Conservation (phyloP, 495 filamentous ascomycete genomes). For the Aspergillus panamensis region DNA sequence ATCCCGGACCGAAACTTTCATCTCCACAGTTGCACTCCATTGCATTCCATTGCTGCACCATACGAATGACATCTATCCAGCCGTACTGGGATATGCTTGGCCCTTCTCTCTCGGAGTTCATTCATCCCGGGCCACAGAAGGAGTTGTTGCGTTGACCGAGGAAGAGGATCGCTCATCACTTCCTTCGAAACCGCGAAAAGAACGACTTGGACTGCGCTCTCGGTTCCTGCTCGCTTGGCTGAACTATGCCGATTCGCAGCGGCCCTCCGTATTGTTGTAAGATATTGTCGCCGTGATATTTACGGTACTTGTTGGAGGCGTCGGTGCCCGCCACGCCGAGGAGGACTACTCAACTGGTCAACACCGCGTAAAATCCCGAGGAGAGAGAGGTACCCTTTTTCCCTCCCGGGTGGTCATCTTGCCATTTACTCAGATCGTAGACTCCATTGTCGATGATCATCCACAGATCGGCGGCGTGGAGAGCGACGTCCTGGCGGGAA, state of each 20-base stretch:
- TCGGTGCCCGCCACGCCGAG: conserved; percentile 11
- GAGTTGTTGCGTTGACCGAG: too few relatives aligned
- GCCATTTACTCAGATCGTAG: conserved; percentile 11
- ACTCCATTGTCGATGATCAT: conserved; percentile 12
- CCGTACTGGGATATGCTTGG: too few relatives aligned
- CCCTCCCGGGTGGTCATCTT: conserved; percentile 14
- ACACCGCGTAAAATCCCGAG: background rate
- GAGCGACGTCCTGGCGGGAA: conserved; percentile 1
- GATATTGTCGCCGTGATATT: conserved; percentile 11
- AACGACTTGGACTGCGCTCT: background rate
- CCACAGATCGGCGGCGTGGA: conserved; percentile 9
- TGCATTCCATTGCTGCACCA: too few relatives aligned
- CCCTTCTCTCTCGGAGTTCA: too few relatives aligned
- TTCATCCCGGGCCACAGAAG: too few relatives aligned
- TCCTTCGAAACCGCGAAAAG: conserved; percentile 8
- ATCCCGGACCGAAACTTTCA: too few relatives aligned
- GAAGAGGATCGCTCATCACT: background rate
- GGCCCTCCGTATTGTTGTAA: conserved; percentile 3
- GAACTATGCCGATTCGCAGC: conserved; percentile 3
- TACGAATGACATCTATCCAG: too few relatives aligned
- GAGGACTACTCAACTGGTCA: conserved; percentile 1
- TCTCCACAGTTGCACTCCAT: too few relatives aligned
- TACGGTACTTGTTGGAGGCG: conserved; percentile 16
- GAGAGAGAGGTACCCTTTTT: conserved; percentile 8
- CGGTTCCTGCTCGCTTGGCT: background rate